Evolutionary conservation across 2,329 filamentous ascomycete species (phyloP).

Genomic region (Nothomitra cinnamomea): DNA sequence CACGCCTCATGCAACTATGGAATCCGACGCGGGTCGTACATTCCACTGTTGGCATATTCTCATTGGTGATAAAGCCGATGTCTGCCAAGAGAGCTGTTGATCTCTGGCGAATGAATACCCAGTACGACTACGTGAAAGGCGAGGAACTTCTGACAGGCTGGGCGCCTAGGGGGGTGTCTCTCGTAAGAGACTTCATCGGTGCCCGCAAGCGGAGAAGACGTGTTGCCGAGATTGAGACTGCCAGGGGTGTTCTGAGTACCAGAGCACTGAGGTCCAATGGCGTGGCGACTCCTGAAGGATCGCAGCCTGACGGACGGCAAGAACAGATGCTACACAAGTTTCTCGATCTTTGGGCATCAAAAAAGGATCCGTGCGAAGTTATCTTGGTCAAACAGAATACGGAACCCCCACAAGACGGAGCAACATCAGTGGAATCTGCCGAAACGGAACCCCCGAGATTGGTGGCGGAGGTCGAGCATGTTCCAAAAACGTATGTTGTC

Average conservation of each 20-base stretch:
- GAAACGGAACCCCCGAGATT: conserved; percentile 14
- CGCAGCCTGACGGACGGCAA: conserved; percentile 2
- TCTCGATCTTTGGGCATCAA: conserved; percentile 19
- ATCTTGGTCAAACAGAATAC: conserved; percentile 36
- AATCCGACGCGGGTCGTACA: conserved; percentile 73
- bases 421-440: conserved; percentile 14
- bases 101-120: conserved; percentile 90
- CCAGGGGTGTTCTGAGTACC: conserved; percentile 46
- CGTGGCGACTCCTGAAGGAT: background rate
- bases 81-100: conserved; percentile 85
- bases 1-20: conserved; percentile 75
- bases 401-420: conserved; percentile 33
- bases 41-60: conserved; percentile 74
- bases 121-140: conserved; percentile 89
- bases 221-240: conserved; percentile 63
- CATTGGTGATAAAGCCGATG: conserved; percentile 67
- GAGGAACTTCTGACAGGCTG: conserved; percentile 75
- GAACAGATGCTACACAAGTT: conserved; percentile 21
- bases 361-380: conserved; percentile 25
- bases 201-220: conserved; percentile 58
- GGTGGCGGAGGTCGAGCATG: conserved; percentile 16
- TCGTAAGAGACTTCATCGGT: conserved; percentile 74
- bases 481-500: conserved; percentile 5
- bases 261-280: conserved; percentile 12
- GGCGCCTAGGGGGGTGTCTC: conserved; percentile 75